Evolutionary conservation across 148 eudicot genomes (phyloP).

Genomic region (Chenopodium berlandieri): DNA sequence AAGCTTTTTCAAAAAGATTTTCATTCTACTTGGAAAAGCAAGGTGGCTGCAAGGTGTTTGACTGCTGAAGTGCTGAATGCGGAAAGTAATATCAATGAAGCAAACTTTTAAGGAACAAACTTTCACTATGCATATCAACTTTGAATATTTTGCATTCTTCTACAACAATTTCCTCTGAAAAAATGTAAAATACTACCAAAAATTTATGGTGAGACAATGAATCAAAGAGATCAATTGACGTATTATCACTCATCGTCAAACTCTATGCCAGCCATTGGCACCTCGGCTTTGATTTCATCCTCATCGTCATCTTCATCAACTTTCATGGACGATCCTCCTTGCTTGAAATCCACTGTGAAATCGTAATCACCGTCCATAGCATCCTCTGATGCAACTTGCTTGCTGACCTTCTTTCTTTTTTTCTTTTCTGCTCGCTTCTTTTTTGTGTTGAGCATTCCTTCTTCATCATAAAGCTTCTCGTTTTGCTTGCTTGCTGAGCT

Average conservation of each 20-base stretch:
- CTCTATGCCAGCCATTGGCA: constrained; percentile 47
- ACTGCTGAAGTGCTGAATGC: background rate
- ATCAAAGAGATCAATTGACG: background rate
- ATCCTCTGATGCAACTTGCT: constrained; percentile 43
- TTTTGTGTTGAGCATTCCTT: constrained; percentile 81
- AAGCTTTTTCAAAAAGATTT: too few species aligned
- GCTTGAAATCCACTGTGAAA: constrained; percentile 74
- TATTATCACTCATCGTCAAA: constrained; percentile 36
- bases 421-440: constrained; percentile 70
- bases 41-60: background rate
- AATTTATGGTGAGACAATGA: constrained; percentile 7
- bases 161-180: background rate
- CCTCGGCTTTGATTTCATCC: constrained; percentile 47
- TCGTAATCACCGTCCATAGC: constrained; percentile 71
- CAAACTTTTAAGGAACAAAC: background rate
- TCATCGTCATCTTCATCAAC: constrained; percentile 47
- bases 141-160: background rate
- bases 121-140: constrained; percentile 12
- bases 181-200: constrained; percentile 24
- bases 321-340: constrained; percentile 45
- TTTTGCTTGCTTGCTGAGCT: constrained; percentile 56
- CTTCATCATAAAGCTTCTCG: constrained; percentile 65
- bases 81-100: background rate
- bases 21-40: too few species aligned
- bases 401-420: constrained; percentile 55